Evolutionary conservation across 805 yeast species (phyloP).

Genomic region (Wickerhamomyces chambardii): DNA sequence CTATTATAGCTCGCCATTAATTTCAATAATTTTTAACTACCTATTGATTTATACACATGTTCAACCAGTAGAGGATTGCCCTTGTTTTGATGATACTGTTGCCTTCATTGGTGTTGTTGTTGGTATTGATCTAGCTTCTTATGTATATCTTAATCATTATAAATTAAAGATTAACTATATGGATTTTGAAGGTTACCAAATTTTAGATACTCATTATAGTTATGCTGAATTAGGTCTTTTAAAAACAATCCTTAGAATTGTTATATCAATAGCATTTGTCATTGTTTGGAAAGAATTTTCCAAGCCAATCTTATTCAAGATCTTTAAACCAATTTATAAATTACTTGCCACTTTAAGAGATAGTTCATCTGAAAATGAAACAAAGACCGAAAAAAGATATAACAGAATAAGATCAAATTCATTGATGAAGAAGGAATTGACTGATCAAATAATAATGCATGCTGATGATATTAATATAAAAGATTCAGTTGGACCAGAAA

Average conservation of each 20-base stretch:
- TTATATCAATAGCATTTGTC: conserved; percentile 54
- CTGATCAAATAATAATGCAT: conserved; percentile 9
- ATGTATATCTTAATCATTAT: conserved; percentile 26
- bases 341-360: conserved; percentile 13
- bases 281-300: conserved; percentile 67
- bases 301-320: conserved; percentile 52
- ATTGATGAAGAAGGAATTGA: conserved; percentile 14
- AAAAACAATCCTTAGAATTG: conserved; percentile 35
- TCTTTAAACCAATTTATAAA: conserved; percentile 50
- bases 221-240: conserved; percentile 31
- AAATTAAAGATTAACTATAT: conserved; percentile 13
- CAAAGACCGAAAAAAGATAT: conserved; percentile 3
- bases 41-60: conserved; percentile 60
- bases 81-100: conserved; percentile 92
- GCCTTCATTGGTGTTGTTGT: conserved; percentile 84
- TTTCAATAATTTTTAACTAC: conserved; percentile 31
- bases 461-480: conserved; percentile 6
- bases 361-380: conserved; percentile 7
- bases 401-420: conserved; percentile 17
- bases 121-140: conserved; percentile 64
- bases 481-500: conserved; percentile 16
- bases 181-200: conserved; percentile 8
- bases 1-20: conserved; percentile 23
- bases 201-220: conserved; percentile 32
- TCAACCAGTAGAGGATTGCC: conserved; percentile 86